These are phyloP conservation scores for Gossypium arboreum DNA, from an alignment of 345 rosid species.

Conservation along the genomic window DNA sequence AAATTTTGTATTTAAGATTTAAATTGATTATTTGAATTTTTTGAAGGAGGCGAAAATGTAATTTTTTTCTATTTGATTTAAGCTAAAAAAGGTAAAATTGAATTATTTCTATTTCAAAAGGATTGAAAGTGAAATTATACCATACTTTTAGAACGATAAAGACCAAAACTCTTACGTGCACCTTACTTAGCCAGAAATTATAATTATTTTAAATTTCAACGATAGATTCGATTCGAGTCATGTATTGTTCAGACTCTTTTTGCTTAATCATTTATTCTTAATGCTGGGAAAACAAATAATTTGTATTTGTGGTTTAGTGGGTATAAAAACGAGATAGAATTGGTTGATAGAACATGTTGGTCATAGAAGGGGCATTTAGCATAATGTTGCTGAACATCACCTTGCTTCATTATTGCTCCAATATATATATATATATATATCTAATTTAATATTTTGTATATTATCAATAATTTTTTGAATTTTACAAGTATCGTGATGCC, in stretches of 20 bases:
- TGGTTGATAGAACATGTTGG: background rate
- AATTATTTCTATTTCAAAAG: too few species aligned
- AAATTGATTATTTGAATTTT: too few species aligned
- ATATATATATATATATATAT: background rate
- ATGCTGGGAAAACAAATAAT: background rate
- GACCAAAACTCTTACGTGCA: too few species aligned
- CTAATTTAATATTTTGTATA: background rate
- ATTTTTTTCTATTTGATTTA: too few species aligned
- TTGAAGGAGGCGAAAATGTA: too few species aligned
- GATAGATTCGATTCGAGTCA: background rate
- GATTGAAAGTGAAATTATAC: too few species aligned
- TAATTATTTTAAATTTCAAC: background rate
- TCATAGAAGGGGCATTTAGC: background rate
- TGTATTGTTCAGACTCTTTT: background rate
- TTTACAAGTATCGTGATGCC: background rate
- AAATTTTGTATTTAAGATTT: too few species aligned
- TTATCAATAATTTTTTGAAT: background rate
- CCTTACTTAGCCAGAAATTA: too few species aligned
- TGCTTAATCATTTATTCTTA: background rate
- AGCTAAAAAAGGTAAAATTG: too few species aligned
- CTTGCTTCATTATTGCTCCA: constrained; percentile 1
- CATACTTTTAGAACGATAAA: too few species aligned
- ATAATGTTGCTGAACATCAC: background rate
- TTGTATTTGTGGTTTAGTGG: background rate
- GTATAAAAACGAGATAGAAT: background rate